phyloP scores from a whole-genome alignment of 345 rosid species.

The Eucalyptus cladocalyx region DNA sequence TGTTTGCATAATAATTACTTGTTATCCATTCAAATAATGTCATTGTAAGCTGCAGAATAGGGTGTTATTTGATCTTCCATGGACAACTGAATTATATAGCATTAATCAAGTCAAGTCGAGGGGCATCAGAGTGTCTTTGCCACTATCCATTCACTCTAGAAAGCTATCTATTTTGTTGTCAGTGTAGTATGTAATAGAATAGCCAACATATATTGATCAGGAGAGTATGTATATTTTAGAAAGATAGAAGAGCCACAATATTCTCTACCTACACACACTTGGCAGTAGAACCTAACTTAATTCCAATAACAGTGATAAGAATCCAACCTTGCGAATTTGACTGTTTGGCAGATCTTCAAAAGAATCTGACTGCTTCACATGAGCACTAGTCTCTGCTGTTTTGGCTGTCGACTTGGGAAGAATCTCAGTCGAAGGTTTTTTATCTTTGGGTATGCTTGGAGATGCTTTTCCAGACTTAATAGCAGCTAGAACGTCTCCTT shows the following conservation, averaged over 20 bases:
- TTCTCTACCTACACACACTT: background rate
- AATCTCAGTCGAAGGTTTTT: conserved; percentile 23
- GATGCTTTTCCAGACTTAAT: conserved; percentile 67
- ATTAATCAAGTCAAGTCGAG: background rate
- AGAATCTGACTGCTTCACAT: conserved; percentile 30
- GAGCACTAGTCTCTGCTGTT: conserved; percentile 23
- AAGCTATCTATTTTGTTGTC: background rate
- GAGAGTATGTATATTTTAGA: background rate
- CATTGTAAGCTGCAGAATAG: background rate
- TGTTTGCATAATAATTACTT: background rate
- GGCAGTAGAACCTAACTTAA: background rate
- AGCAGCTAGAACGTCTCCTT: conserved; percentile 76
- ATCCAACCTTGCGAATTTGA: conserved; percentile 92
- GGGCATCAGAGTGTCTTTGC: background rate
- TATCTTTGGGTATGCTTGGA: conserved; percentile 26
- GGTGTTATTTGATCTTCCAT: background rate
- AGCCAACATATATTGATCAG: background rate
- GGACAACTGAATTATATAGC: background rate
- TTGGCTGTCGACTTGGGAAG: conserved; percentile 18
- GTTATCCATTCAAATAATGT: background rate
- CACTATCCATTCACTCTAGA: background rate
- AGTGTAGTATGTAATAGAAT: background rate
- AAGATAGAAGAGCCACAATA: background rate
- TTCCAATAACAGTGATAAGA: background rate
- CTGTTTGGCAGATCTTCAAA: conserved; percentile 82